These are phyloP conservation scores for Termitomyces sp. DNA, from an alignment of 768 basidiomycete genomes.

Conservation along the genomic window DNA sequence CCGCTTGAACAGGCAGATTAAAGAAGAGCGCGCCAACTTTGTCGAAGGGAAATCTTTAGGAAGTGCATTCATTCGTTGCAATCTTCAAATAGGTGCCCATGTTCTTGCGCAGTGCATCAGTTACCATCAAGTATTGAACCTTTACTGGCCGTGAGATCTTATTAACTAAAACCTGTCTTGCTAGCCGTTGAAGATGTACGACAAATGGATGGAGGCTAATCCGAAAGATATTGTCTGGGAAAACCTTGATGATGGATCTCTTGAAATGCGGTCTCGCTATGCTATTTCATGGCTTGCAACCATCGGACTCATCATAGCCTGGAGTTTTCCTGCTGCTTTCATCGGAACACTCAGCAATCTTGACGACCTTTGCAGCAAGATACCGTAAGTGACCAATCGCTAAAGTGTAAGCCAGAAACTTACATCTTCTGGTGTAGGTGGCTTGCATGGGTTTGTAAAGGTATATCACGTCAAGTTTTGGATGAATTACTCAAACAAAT, in stretches of 20 bases:
- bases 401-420: not conserved
- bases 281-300: slow-evolving; percentile 54
- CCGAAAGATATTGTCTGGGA: slow-evolving; percentile 57
- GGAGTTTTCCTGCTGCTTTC: slow-evolving; percentile 65
- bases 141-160: not conserved
- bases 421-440: not conserved
- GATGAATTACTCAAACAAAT: too few species aligned
- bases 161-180: not conserved
- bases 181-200: slow-evolving; percentile 53
- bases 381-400: slow-evolving; percentile 29
- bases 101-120: slow-evolving; percentile 60
- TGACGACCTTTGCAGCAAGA: slow-evolving; percentile 44
- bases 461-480: not conserved
- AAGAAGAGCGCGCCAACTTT: slow-evolving; percentile 32
- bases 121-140: slow-evolving; percentile 40
- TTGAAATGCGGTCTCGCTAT: slow-evolving; percentile 53
- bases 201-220: slow-evolving; percentile 57
- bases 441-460: not conserved
- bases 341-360: slow-evolving; percentile 65
- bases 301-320: slow-evolving; percentile 56
- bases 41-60: slow-evolving; percentile 45
- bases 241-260: slow-evolving; percentile 48
- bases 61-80: slow-evolving; percentile 62
- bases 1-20: slow-evolving; percentile 36
- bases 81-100: slow-evolving; percentile 72